Conservation (phyloP, 306 rosid genomes). For the Malus sylvestris region DNA sequence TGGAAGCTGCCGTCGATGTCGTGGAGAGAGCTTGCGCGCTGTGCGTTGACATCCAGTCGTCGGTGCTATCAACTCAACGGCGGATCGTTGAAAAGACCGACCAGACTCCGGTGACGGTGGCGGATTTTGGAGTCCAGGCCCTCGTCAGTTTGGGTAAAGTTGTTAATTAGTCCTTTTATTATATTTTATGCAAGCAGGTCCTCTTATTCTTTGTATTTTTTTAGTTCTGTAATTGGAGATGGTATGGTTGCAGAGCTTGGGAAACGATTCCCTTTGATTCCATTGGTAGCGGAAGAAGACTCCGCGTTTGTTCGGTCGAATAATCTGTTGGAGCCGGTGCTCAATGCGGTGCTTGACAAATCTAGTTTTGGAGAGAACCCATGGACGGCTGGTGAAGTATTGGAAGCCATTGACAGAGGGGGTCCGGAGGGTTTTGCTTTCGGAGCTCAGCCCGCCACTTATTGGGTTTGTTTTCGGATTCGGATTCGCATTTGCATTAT, state of each 20-base stretch:
- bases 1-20: conserved; percentile 60
- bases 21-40: conserved; percentile 68
- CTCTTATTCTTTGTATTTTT: neutral
- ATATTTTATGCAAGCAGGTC: neutral
- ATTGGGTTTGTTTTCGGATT: conserved; percentile 45
- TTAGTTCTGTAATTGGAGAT: neutral
- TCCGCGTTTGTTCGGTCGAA: conserved; percentile 58
- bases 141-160: conserved; percentile 85
- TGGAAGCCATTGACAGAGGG: conserved; percentile 84
- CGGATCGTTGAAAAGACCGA: conserved; percentile 56
- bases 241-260: conserved; percentile 52
- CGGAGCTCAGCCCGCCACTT: conserved; percentile 72
- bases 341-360: conserved; percentile 38
- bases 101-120: conserved; percentile 78
- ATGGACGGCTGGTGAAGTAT: conserved; percentile 52
- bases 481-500: neutral
- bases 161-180: neutral
- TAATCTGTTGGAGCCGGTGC: conserved; percentile 55
- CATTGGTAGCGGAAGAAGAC: conserved; percentile 95
- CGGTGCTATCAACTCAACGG: conserved; percentile 36
- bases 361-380: conserved; percentile 28
- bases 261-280: conserved; percentile 74
- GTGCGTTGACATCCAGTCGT: conserved; percentile 61
- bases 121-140: conserved; percentile 94
- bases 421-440: conserved; percentile 56